Evolutionary conservation across 1,139 yeast species (phyloP).

Genomic region (Scheffersomyces stambukii): DNA sequence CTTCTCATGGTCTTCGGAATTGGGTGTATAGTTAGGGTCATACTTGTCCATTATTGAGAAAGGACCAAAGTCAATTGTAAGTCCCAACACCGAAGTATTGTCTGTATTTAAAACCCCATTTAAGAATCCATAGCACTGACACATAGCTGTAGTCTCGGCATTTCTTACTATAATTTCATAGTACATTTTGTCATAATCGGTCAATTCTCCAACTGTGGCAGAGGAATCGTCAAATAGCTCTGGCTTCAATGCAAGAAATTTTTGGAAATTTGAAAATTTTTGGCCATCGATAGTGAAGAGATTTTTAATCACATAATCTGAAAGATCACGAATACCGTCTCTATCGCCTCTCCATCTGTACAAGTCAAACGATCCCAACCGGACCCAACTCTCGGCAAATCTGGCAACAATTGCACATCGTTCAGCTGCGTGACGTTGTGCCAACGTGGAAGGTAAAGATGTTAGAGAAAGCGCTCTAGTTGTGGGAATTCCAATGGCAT

Average conservation of each 20-base stretch:
- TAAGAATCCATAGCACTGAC: constrained; percentile 90
- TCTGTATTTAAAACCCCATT: constrained; percentile 96
- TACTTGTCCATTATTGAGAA: constrained; percentile 85
- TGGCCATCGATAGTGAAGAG: constrained; percentile 42
- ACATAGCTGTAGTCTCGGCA: constrained; percentile 73
- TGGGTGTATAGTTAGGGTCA: constrained; percentile 80
- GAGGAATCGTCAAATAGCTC: constrained; percentile 18
- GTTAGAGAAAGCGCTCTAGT: constrained; percentile 79
- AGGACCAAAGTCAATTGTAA: constrained; percentile 93
- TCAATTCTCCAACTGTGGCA: constrained; percentile 31
- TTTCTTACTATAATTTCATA: constrained; percentile 67
- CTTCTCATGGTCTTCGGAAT: constrained; percentile 72
- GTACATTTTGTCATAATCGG: constrained; percentile 69
- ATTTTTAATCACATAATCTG: constrained; percentile 71
- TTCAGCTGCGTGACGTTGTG: constrained; percentile 69
- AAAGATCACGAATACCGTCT: constrained; percentile 52
- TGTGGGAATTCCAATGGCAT: constrained; percentile 81
- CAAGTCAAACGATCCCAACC: constrained; percentile 88
- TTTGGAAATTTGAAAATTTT: constrained; percentile 33
- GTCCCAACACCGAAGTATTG: constrained; percentile 81
- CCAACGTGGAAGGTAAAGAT: constrained; percentile 67
- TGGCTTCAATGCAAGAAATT: constrained; percentile 12
- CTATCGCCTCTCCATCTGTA: constrained; percentile 74
- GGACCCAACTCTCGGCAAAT: constrained; percentile 81
- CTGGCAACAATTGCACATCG: constrained; percentile 83